Percentiles rank a stretch among this genome's conserved stretches.
phyloP scores from a whole-genome alignment of 495 filamentous ascomycete genomes.

The Glonium stellatum region DNA sequence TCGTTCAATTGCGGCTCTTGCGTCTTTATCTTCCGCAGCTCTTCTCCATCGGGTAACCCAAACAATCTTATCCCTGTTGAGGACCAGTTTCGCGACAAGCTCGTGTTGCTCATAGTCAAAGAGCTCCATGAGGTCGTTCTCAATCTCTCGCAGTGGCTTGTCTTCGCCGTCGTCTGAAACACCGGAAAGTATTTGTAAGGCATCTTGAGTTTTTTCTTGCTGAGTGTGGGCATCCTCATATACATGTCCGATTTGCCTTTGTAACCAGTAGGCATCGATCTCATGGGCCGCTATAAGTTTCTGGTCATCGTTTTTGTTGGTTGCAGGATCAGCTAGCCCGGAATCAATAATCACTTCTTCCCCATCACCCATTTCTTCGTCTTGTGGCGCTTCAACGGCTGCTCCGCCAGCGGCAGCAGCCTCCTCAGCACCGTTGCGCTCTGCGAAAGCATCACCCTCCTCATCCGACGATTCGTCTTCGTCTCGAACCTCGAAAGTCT shows the following conservation, averaged over 20 bases:
- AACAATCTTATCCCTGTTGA: conserved; percentile 83
- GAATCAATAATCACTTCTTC: conserved; percentile 75
- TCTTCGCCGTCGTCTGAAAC: conserved; percentile 70
- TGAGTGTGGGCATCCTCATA: conserved; percentile 87
- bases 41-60: conserved; percentile 89
- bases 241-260: conserved; percentile 79
- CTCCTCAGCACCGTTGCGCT: conserved; percentile 39
- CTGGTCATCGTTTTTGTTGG: conserved; percentile 47
- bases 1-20: conserved; percentile 69
- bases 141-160: conserved; percentile 78
- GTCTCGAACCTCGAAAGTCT: conserved; percentile 73
- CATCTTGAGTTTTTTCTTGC: conserved; percentile 77
- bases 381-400: conserved; percentile 43
- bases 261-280: conserved; percentile 96
- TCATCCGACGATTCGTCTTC: conserved; percentile 68
- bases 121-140: conserved; percentile 96
- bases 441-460: conserved; percentile 44
- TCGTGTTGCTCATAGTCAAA: conserved; percentile 97
- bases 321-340: conserved; percentile 38
- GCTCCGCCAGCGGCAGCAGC: conserved; percentile 47
- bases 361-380: conserved; percentile 40
- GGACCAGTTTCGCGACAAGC: conserved; percentile 83
- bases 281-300: conserved; percentile 68
- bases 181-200: conserved; percentile 71
- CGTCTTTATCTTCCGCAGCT: conserved; percentile 72